Evolutionary conservation across 805 yeast species (phyloP), one percentile per base, ranked within the genome.

Genomic region (Wickerhamomyces rabaulensis): DNA sequence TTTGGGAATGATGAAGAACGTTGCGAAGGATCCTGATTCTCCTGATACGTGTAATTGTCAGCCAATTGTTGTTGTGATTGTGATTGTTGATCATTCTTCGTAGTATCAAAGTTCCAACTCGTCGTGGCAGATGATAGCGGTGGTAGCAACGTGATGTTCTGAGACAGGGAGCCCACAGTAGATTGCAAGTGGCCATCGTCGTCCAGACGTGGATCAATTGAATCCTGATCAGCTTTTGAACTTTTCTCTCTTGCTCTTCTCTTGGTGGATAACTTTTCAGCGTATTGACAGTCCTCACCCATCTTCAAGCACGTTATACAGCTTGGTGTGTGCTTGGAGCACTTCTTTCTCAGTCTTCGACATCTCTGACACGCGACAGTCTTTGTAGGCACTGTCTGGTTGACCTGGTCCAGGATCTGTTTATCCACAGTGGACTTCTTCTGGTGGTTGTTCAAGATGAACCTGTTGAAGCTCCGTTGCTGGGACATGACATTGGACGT

Each of bases 281-380:
- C 50, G 27, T 61, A 62, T 22, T 52, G 50, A 44, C 66, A 62
- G 15, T 57, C 57, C 19, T 57, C 58, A 17, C 71, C 69, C 44
- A 76, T 72, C 50, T 71, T 71, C 44, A 72, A 63, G 54, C 80
- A 75, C 42, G 76, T 75, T 33, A 68, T 64, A 58, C 80, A 75
- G 16, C 26, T 42, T 15, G 49, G 49, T 21, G 19, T 27, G 19
- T 46, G 49, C 21, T 46, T 46, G 4, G 49, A 46, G 26, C 49
- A 46, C n/a, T 46, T 46, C 41, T 46, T 46, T 31, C 49, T 40
- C 17, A 46, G 38, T 22, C 46, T 40, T 37, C 49, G 36, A 26
- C 49, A 46, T 26, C 49, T 33, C 8, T 42, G 46, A 29, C 49
- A 46, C 3, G 49, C 49, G 8, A 43, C 41, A 1, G 42, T 19